A percentile compares a stretch with the other conserved stretches of the same genome.
These are phyloP conservation scores for Candida nemodendra DNA, from an alignment of 805 yeast genomes.

Conservation along the genomic window DNA sequence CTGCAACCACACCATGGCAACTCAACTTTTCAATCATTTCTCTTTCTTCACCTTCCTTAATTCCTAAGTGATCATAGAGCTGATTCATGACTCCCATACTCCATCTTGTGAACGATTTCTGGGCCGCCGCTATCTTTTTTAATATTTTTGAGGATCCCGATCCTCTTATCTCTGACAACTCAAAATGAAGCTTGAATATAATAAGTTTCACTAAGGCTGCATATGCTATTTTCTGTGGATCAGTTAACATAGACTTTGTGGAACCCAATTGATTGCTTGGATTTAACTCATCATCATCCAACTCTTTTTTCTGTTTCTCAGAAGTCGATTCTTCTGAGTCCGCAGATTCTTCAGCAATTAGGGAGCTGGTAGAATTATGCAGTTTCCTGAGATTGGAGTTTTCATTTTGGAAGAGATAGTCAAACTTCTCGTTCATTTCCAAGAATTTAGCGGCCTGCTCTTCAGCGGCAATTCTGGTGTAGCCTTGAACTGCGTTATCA, in stretches of 20 bases:
- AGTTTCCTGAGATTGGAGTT: slow-evolving; percentile 32
- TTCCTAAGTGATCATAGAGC: slow-evolving; percentile 77
- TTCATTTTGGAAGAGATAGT: slow-evolving; percentile 44
- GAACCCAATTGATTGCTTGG: slow-evolving; percentile 70
- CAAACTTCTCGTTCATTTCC: slow-evolving; percentile 50
- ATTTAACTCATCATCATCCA: slow-evolving; percentile 36
- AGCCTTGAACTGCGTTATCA: slow-evolving; percentile 61
- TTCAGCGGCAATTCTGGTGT: slow-evolving; percentile 85
- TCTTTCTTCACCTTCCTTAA: slow-evolving; percentile 66
- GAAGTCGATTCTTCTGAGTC: slow-evolving; percentile 30
- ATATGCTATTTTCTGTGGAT: slow-evolving; percentile 86
- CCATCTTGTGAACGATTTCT: slow-evolving; percentile 84
- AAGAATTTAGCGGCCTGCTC: slow-evolving; percentile 76
- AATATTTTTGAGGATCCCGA: slow-evolving; percentile 54
- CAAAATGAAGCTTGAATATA: slow-evolving; percentile 77
- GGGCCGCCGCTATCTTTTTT: slow-evolving; percentile 60
- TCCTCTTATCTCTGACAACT: slow-evolving; percentile 60
- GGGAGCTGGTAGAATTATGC: slow-evolving; percentile 16
- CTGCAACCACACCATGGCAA: slow-evolving; percentile 74
- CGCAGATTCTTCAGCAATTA: slow-evolving; percentile 24
- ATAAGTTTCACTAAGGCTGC: slow-evolving; percentile 79
- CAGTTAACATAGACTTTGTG: slow-evolving; percentile 78
- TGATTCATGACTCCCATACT: slow-evolving; percentile 67
- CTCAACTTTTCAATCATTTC: slow-evolving; percentile 85
- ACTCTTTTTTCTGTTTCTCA: slow-evolving; percentile 18